Base-by-base conservation (phyloP, 2,329 filamentous ascomycete species). In the Fusarium napiforme region DNA sequence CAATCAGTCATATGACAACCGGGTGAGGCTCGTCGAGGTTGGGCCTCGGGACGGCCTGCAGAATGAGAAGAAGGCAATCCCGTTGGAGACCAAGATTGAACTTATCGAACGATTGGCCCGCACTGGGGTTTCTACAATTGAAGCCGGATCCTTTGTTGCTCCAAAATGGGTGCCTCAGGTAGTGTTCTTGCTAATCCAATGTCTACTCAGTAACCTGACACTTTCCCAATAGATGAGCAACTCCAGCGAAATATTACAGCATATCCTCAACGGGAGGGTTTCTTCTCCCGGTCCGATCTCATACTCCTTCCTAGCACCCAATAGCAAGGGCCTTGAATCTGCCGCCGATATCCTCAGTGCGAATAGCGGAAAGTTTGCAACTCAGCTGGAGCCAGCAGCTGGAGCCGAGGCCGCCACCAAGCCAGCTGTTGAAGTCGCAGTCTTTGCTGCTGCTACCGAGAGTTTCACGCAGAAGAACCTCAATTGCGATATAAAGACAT, bases 121-220 rank as follows among this genome's bases (percentile, higher is more conserved):
- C 71, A 92, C 93, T 1, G 94, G 94, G 0, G 81, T 96, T 46
- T 84, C 85, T 10, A 91, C 91, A 7, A 96, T 97, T 70, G 94
- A 97, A 81, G 91, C 93, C 23, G 94, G 93, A 2, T 93, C 93
- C 3, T 94, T 97, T 78, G 94, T 97, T 15, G 89, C 92, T 52
- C 93, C 94, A 3, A 94, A 93, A 88, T 95, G 93, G 89, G 91
- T 95, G 56, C 94, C 94, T 7, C 94, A 96, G 86, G 90, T 94
- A 70, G 72, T 69, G 47, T 49, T n/a, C 23, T 49, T 52, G 50
- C 12, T 40, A 37, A 42, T 45, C n/a, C 30, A n/a, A 45, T 64
- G 45, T 43, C 49, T 45, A 30, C 49, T 43, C 21, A 26, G 50
- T 69, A 78, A 62, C 77, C 67, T 26, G 37, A 26, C 37, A 28